phyloP scores from a whole-genome alignment of 164 flowering plant genomes.

The Piper betle region DNA sequence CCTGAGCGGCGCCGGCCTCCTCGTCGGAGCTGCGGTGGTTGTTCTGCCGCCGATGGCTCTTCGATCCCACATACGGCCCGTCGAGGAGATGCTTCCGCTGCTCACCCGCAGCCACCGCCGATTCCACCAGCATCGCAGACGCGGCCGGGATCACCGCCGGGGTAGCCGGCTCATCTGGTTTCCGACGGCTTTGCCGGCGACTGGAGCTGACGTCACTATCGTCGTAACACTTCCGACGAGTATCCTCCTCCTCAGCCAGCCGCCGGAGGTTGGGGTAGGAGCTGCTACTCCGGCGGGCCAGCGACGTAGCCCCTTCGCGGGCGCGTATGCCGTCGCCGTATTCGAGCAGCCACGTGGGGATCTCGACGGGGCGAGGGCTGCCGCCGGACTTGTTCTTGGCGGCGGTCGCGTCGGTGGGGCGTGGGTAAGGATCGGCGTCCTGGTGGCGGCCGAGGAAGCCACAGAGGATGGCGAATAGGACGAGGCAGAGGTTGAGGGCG shows the following conservation, averaged over 20 bases:
- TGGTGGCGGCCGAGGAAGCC: conserved; percentile 40
- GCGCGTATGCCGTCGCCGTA: not conserved
- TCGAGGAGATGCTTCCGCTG: no score
- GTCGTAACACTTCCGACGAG: conserved; percentile 35
- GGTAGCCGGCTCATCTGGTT: conserved; percentile 16
- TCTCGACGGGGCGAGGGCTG: not conserved
- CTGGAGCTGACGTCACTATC: conserved; percentile 29
- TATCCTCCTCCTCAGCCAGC: conserved; percentile 24
- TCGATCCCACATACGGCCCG: no score
- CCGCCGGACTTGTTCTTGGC: not conserved
- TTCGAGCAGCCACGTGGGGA: conserved; percentile 25
- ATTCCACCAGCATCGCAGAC: not conserved
- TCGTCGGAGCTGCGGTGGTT: no score
- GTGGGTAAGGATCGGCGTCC: not conserved
- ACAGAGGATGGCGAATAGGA: conserved; percentile 59
- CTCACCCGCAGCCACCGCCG: no score
- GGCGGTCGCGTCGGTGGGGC: not conserved
- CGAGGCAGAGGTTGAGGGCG: conserved; percentile 44
- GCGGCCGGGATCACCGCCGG: not conserved
- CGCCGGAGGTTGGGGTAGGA: conserved; percentile 67
- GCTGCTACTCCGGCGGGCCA: conserved; percentile 45
- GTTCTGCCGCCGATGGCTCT: no score
- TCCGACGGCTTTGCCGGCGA: no score
- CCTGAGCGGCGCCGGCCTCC: not conserved
- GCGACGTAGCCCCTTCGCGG: not conserved